A percentile compares a stretch with the other conserved stretches of the same genome.
These are phyloP conservation scores for Russula sp. DNA, from an alignment of 768 basidiomycete species.

Conservation along the genomic window DNA sequence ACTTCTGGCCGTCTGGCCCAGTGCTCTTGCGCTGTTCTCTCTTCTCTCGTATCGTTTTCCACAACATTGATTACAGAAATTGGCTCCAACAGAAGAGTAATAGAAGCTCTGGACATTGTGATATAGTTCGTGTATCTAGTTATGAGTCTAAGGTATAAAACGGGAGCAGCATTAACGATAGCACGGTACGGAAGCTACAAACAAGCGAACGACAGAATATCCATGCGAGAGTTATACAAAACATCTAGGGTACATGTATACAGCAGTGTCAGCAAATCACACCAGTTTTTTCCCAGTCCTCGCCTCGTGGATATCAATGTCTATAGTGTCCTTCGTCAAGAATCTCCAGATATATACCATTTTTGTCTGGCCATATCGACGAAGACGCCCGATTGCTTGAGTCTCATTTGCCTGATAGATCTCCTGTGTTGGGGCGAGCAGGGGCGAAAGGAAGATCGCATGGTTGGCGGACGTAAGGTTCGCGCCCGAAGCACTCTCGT, in stretches of 20 bases:
- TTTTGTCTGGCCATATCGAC: conserved; percentile 77
- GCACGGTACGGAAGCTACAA: background rate
- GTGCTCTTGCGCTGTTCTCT: too few species aligned
- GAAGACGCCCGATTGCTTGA: conserved; percentile 76
- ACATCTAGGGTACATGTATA: background rate
- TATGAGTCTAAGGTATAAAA: background rate
- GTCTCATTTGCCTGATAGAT: conserved; percentile 80
- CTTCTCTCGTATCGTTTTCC: too few species aligned
- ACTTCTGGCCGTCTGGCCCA: too few species aligned
- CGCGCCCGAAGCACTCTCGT: conserved; percentile 90
- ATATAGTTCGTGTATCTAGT: background rate
- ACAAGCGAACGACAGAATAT: background rate
- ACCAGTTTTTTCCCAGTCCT: conserved; percentile 26
- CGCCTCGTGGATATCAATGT: conserved; percentile 72
- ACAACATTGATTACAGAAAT: background rate
- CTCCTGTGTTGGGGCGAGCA: conserved; percentile 74
- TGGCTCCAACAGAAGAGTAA: too few species aligned
- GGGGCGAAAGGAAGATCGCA: conserved; percentile 89
- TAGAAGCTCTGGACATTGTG: background rate
- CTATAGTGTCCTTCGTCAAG: conserved; percentile 81
- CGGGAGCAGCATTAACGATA: background rate
- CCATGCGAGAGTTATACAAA: background rate
- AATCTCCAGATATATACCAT: conserved; percentile 79
- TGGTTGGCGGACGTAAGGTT: conserved; percentile 93
- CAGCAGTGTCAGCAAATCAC: background rate